Percentiles rank a stretch among this genome's conserved stretches.
phyloP scores from a whole-genome alignment of 345 rosid species.

The Bruguiera gymnorhiza region DNA sequence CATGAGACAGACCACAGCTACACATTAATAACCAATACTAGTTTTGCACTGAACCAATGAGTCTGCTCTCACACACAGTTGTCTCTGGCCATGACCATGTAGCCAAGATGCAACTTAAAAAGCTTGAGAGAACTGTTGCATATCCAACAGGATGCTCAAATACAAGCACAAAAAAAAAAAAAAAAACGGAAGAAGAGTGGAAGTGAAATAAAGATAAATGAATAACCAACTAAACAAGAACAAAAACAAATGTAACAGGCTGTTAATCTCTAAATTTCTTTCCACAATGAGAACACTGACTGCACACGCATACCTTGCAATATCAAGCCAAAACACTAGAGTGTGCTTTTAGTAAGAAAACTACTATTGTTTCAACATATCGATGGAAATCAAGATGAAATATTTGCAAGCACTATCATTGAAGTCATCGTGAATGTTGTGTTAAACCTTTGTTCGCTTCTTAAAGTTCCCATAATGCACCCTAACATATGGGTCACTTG shows the following conservation, averaged over 20 bases:
- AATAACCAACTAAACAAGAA: neutral
- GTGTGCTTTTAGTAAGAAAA: too few species aligned
- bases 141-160: neutral
- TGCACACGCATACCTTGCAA: too few species aligned
- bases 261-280: neutral
- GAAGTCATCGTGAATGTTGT: neutral
- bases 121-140: neutral
- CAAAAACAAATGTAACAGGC: neutral
- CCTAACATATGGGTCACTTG: constrained; percentile 96
- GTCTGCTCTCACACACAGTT: neutral
- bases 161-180: neutral
- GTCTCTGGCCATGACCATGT: too few species aligned
- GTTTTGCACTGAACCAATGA: neutral
- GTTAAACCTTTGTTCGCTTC: constrained; percentile 76
- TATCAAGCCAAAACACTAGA: too few species aligned
- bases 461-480: constrained; percentile 80
- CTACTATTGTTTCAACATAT: too few species aligned
- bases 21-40: neutral
- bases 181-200: neutral
- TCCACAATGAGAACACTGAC: neutral
- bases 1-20: neutral
- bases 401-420: neutral
- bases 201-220: neutral
- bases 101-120: neutral
- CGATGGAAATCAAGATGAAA: neutral